These are phyloP conservation scores for Penicillium subrubescens DNA, from an alignment of 495 filamentous ascomycete species.

Conservation along the genomic window DNA sequence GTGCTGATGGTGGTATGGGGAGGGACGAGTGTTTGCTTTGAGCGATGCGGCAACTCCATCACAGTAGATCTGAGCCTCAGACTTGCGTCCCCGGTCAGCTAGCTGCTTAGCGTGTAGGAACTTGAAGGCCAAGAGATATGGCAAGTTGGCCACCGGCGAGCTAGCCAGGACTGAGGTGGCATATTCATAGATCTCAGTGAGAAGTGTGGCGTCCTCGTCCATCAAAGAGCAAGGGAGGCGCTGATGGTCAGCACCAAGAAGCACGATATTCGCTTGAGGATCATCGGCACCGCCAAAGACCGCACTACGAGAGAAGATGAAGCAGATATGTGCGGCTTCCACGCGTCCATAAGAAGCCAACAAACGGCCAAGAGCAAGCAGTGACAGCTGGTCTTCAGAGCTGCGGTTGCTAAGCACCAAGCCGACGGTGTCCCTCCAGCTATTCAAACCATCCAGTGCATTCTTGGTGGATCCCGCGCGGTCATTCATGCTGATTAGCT, in stretches of 20 bases:
- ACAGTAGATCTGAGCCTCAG: slow-evolving; percentile 88
- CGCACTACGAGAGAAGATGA: slow-evolving; percentile 59
- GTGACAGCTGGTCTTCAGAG: slow-evolving; percentile 70
- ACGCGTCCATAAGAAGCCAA: slow-evolving; percentile 83
- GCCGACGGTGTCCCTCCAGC: slow-evolving; percentile 89
- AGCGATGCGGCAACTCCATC: slow-evolving; percentile 80
- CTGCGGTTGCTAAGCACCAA: slow-evolving; percentile 87
- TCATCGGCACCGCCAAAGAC: slow-evolving; percentile 86
- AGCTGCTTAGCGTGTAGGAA: slow-evolving; percentile 80
- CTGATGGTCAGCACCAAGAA: slow-evolving; percentile 81
- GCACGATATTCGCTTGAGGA: slow-evolving; percentile 70
- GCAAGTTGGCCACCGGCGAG: slow-evolving; percentile 59
- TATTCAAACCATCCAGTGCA: slow-evolving; percentile 80
- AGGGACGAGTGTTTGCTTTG: slow-evolving; percentile 78
- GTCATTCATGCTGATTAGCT: slow-evolving; percentile 75
- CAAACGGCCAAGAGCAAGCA: slow-evolving; percentile 79
- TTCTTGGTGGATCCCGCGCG: slow-evolving; percentile 65
- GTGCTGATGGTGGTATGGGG: slow-evolving; percentile 76
- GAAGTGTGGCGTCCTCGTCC: slow-evolving; percentile 80
- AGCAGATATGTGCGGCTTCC: slow-evolving; percentile 92
- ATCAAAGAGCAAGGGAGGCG: slow-evolving; percentile 65
- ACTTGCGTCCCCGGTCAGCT: slow-evolving; percentile 77
- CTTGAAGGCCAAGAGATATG: slow-evolving; percentile 89
- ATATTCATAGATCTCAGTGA: slow-evolving; percentile 94
- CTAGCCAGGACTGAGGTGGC: slow-evolving; percentile 67